Evolutionary conservation across 1,139 yeast genomes (phyloP), one percentile per base, ranked within the genome.

Genomic region (Saccharomycopsis phalli): DNA sequence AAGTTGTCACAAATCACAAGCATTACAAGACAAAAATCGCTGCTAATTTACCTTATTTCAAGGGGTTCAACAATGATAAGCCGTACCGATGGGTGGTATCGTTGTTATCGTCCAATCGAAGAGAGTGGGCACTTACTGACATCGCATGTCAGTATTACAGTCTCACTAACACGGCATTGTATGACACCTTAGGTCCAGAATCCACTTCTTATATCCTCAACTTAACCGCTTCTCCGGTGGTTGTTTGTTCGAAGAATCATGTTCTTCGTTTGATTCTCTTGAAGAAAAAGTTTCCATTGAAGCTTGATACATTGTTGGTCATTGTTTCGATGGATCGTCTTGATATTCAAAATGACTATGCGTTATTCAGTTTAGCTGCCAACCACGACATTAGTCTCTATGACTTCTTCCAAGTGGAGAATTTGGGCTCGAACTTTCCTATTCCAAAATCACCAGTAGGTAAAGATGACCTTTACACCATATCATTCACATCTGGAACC

Each of bases 401-500:
- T 46, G 71, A 73, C 40, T 59, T 76, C 45, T 51, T 60, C 6
- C 79, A 78, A 50, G 71, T 79, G 32, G 72, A 70, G 47, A 56
- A 60, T 23, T 57, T 78, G 28, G 93, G 91, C 20, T 59, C 59
- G 36, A 53, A 68, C 23, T 65, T 65, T 50, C 71, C 72, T 3
- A 53, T 63, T 6, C 63, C 66, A 1, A 65, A 66, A 37, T 57
- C 61, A 29, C 71, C 74, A 5, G 82, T 87, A 13, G 57, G 53
- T 0, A 70, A 77, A 1, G 69, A 74, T 4, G 68, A 78, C 28
- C 48, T 68, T 14, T 73, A 75, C 50, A 78, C 88, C 37, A 75
- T 82, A 47, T 76, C 81, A 33, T 82, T 81, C 59, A 82, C 94
- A 11, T 77, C 87, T 5, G 88, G 88, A 26, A 78, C 88, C 19